Percentiles rank a stretch among this genome's conserved stretches.
Evolutionary conservation across 2,329 filamentous ascomycete genomes (phyloP).

Genomic region (Didymellaceae sp.): DNA sequence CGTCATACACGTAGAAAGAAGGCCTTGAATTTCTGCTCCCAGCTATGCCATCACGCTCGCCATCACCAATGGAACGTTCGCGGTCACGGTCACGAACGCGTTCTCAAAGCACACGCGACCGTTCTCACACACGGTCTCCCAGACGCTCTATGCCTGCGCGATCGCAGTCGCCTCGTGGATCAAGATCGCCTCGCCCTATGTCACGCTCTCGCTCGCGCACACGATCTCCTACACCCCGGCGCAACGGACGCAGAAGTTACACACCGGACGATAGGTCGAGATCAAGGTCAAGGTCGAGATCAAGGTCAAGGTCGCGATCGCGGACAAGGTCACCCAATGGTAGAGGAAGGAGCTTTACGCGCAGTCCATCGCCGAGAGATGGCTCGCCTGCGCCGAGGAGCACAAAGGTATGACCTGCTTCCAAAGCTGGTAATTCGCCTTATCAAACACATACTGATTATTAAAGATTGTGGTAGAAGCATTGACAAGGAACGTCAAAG

Average conservation of each 20-base stretch:
- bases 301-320: slow-evolving; percentile 33
- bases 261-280: slow-evolving; percentile 37
- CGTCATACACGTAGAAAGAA: too few relatives aligned
- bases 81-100: slow-evolving; percentile 31
- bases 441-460: too few relatives aligned
- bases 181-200: slow-evolving; percentile 47
- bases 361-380: slow-evolving; percentile 45
- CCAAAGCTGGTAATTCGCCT: slow-evolving; percentile 7
- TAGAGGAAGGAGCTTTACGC: slow-evolving; percentile 44
- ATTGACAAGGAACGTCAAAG: slow-evolving; percentile 92
- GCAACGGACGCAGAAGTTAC: slow-evolving; percentile 47
- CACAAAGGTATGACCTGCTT: slow-evolving; percentile 43
- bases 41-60: slow-evolving; percentile 35
- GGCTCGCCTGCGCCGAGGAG: slow-evolving; percentile 45
- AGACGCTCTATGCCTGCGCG: slow-evolving; percentile 30
- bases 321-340: slow-evolving; percentile 34
- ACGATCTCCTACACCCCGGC: slow-evolving; percentile 35
- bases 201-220: slow-evolving; percentile 40
- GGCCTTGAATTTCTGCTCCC: neutral
- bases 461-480: slow-evolving; percentile 91
- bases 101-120: slow-evolving; percentile 51
- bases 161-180: slow-evolving; percentile 45
- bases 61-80: slow-evolving; percentile 25
- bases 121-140: slow-evolving; percentile 45
- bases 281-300: slow-evolving; percentile 34